phyloP scores from a whole-genome alignment of 2,329 filamentous ascomycete genomes.

The Colletotrichum horii region DNA sequence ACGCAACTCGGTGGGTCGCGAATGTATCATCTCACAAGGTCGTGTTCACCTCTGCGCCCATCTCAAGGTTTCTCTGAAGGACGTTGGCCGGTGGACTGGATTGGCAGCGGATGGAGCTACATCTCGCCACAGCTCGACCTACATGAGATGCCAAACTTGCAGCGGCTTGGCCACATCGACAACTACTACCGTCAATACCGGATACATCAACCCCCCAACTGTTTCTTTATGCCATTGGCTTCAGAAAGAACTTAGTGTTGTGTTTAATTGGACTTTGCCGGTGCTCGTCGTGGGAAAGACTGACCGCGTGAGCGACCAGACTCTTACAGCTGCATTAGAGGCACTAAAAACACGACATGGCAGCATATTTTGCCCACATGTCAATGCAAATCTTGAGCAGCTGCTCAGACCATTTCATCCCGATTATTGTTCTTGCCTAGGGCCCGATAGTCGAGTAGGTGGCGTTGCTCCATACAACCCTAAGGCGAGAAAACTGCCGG shows the following conservation, averaged over 20 bases:
- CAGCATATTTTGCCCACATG: fast-evolving
- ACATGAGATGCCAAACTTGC: fast-evolving
- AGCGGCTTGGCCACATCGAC: background rate
- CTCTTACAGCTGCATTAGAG: fast-evolving
- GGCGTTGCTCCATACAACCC: background rate
- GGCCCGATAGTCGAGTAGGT: background rate
- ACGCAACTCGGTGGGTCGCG: background rate
- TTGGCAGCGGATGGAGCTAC: fast-evolving
- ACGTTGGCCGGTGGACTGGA: background rate
- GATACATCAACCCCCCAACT: background rate
- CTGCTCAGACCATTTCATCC: background rate
- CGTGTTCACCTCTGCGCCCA: fast-evolving
- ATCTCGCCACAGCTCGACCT: background rate
- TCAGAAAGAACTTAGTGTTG: background rate
- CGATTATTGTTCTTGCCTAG: background rate
- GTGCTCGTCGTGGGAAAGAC: fast-evolving
- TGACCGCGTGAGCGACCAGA: background rate
- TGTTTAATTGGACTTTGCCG: background rate
- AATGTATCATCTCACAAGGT: fast-evolving
- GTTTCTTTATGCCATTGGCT: fast-evolving
- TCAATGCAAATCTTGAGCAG: background rate
- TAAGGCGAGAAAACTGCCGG: fast-evolving
- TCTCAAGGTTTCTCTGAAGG: background rate
- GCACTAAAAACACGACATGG: background rate
- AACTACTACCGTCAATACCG: background rate